A percentile compares a stretch with the other conserved stretches of the same genome.
Conservation (phyloP, 176 grass and related monocot species). For the Carex myosuroides region DNA sequence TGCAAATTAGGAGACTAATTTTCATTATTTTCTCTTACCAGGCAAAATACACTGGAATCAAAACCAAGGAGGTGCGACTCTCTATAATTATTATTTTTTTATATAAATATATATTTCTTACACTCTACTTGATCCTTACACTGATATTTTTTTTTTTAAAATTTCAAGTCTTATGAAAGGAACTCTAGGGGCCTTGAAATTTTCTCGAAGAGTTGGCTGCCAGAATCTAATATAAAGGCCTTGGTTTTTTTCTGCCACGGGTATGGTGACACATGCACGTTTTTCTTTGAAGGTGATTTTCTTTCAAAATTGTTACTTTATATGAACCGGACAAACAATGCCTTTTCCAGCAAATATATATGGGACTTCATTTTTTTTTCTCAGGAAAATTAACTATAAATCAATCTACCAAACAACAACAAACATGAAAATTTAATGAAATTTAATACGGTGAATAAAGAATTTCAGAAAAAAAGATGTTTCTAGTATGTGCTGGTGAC, state of each 20-base stretch:
- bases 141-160: background rate
- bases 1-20: background rate
- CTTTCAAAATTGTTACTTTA: constrained; percentile 11
- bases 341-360: constrained; percentile 4
- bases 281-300: constrained; percentile 88
- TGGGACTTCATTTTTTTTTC: constrained; percentile 9
- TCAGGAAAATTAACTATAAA: background rate
- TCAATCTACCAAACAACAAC: background rate
- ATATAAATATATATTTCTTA: background rate
- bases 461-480: background rate
- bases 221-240: constrained; percentile 50
- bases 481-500: background rate
- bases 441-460: background rate
- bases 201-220: constrained; percentile 95
- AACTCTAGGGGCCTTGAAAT: constrained; percentile 89
- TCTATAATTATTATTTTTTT: background rate
- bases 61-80: constrained; percentile 66
- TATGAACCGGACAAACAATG: background rate
- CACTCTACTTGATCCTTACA: background rate
- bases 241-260: constrained; percentile 92
- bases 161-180: constrained; percentile 49
- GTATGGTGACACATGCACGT: constrained; percentile 94
- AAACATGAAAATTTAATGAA: background rate
- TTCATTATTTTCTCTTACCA: constrained; percentile 26
- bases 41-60: constrained; percentile 48